Percentiles rank a stretch among this genome's conserved stretches.
Conservation (phyloP, 345 rosid genomes). For the Populus simonii region DNA sequence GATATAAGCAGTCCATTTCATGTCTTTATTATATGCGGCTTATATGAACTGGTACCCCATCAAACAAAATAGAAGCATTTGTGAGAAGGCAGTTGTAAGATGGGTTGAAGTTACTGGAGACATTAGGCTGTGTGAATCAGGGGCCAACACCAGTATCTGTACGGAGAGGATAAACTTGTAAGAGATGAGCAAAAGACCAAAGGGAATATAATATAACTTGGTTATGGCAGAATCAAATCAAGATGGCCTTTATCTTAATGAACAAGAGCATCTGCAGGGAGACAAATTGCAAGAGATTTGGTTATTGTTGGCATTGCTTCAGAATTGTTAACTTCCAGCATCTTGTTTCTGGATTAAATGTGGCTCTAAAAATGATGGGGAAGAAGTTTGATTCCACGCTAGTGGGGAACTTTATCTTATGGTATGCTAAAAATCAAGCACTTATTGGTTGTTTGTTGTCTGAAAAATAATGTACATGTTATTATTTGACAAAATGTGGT, state of each 20-base stretch:
- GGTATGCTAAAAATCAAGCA: neutral
- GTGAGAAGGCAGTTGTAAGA: neutral
- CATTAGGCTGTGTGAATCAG: neutral
- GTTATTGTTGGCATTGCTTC: neutral
- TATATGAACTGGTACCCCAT: neutral
- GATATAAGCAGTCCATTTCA: neutral
- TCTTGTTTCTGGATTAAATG: neutral
- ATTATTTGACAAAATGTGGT: neutral
- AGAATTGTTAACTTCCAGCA: neutral
- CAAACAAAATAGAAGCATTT: neutral
- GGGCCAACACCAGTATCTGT: neutral
- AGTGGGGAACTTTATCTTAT: neutral
- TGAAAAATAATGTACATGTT: neutral
- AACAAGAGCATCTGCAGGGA: neutral
- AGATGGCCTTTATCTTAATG: neutral
- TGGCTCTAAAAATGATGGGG: neutral
- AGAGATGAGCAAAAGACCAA: neutral
- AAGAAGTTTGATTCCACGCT: neutral
- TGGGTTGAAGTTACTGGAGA: neutral
- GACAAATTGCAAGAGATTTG: neutral
- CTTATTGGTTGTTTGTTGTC: neutral
- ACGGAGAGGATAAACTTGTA: neutral
- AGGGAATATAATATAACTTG: neutral
- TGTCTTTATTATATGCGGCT: neutral
- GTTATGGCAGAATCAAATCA: neutral